Percentiles rank a stretch among this genome's conserved stretches.
Evolutionary conservation across 2,329 filamentous ascomycete genomes (phyloP).

Genomic region (Hymenoscyphus repandus): DNA sequence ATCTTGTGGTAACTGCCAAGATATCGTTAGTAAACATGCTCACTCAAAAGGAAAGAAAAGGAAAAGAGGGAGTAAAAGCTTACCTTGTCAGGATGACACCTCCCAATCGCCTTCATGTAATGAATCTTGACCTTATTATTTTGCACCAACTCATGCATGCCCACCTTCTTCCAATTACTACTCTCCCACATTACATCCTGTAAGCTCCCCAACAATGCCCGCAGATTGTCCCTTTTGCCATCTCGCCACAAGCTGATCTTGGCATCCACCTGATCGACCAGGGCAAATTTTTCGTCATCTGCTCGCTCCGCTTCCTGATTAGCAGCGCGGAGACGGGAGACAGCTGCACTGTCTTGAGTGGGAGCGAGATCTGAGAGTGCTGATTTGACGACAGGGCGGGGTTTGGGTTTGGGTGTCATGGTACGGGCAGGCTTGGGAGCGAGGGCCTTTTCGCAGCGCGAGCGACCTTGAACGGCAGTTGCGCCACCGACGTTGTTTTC

Average conservation of each 20-base stretch:
- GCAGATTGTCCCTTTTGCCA: conserved; percentile 87
- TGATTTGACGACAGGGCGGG: conserved; percentile 36
- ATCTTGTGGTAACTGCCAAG: conserved; percentile 53
- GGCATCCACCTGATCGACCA: conserved; percentile 80
- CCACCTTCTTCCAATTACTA: conserved; percentile 94
- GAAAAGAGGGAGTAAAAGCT: conserved; percentile 31
- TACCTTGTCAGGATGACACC: conserved; percentile 99
- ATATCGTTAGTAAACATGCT: neutral
- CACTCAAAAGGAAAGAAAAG: neutral
- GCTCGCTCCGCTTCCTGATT: conserved; percentile 80
- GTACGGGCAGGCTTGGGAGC: conserved; percentile 58
- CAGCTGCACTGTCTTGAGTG: conserved; percentile 62
- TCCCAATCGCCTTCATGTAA: conserved; percentile 99
- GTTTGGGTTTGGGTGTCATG: conserved; percentile 37
- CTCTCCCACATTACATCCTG: conserved; percentile 88
- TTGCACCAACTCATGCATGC: conserved; percentile 87
- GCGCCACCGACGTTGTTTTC: conserved; percentile 81
- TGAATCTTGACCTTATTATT: conserved; percentile 93
- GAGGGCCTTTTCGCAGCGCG: conserved; percentile 84
- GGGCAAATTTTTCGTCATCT: conserved; percentile 88
- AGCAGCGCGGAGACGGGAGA: conserved; percentile 73
- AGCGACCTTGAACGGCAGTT: conserved; percentile 76
- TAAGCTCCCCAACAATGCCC: conserved; percentile 79
- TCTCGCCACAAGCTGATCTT: conserved; percentile 76
- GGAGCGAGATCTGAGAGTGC: conserved; percentile 34